These are phyloP conservation scores for Spatholobus suberectus DNA, from an alignment of 306 rosid genomes.

Conservation along the genomic window DNA sequence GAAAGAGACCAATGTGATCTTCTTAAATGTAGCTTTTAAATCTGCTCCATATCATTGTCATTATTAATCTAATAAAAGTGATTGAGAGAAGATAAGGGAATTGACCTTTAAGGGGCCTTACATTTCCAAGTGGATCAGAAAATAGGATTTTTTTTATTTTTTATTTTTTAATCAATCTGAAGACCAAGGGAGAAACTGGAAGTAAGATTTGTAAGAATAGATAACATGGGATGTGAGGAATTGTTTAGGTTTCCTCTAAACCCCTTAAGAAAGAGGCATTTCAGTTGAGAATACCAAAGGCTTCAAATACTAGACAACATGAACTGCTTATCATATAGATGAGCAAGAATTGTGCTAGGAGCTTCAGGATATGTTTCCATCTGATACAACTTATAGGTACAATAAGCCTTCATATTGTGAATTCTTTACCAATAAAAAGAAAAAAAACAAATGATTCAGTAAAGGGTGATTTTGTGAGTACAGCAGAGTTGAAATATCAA, in stretches of 20 bases:
- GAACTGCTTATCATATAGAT: background rate
- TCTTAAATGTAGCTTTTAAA: background rate
- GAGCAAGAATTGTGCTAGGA: background rate
- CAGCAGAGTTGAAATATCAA: background rate
- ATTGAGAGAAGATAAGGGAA: background rate
- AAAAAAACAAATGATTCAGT: background rate
- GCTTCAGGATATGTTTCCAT: constrained; percentile 12
- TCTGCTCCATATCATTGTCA: background rate
- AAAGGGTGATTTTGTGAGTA: background rate
- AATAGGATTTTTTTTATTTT: background rate
- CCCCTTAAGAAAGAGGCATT: background rate
- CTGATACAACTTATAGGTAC: background rate
- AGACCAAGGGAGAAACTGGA: background rate
- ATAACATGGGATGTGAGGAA: background rate
- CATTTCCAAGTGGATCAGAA: background rate
- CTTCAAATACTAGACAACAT: background rate
- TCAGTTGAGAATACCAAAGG: background rate
- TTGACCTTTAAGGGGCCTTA: background rate
- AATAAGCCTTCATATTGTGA: background rate
- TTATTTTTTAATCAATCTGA: background rate
- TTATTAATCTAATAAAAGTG: background rate
- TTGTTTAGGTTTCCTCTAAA: background rate
- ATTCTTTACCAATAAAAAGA: background rate
- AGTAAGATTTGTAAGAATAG: background rate
- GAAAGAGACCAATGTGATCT: background rate